Evolutionary conservation across 208 protist genomes (phyloP).

Genomic region (Lotmaria passim): DNA sequence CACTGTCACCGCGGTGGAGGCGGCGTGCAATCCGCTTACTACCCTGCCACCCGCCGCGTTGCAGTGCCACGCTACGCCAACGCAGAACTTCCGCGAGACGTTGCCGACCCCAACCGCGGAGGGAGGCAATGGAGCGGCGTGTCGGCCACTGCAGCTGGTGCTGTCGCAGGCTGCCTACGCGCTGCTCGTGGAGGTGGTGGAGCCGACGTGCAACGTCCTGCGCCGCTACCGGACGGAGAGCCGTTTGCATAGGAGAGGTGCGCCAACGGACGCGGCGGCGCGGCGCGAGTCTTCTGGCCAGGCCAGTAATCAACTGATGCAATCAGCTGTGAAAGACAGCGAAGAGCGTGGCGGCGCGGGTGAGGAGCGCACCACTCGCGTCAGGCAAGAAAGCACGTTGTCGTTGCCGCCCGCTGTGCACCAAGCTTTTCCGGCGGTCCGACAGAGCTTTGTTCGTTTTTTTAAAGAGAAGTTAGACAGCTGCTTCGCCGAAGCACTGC

Average conservation of each 20-base stretch:
- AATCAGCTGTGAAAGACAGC: background rate
- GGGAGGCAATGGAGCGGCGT: background rate
- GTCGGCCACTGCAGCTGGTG: conserved; percentile 1
- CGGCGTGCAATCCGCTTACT: conserved; percentile 5
- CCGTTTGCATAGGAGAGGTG: background rate
- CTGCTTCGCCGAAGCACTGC: conserved; percentile 20
- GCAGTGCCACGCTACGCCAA: background rate
- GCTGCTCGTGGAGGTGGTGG: conserved; percentile 36
- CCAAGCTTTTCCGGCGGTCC: too few species aligned
- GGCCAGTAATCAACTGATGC: background rate
- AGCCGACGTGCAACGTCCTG: conserved; percentile 51
- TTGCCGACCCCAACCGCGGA: background rate
- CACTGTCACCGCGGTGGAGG: background rate
- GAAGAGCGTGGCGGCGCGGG: too few species aligned
- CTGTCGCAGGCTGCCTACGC: conserved; percentile 31
- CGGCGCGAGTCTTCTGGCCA: background rate
- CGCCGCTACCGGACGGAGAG: conserved; percentile 18
- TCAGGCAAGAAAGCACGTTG: too few species aligned
- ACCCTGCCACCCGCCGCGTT: background rate
- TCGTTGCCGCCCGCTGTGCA: too few species aligned
- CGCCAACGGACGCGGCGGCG: background rate
- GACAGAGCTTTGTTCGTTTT: conserved; percentile 10
- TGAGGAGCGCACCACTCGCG: too few species aligned
- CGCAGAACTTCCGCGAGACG: background rate
- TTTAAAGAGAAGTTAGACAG: conserved; percentile 2